phyloP scores from a whole-genome alignment of 1,284 basidiomycete genomes.

The Mycosarcoma mackinlayi region DNA sequence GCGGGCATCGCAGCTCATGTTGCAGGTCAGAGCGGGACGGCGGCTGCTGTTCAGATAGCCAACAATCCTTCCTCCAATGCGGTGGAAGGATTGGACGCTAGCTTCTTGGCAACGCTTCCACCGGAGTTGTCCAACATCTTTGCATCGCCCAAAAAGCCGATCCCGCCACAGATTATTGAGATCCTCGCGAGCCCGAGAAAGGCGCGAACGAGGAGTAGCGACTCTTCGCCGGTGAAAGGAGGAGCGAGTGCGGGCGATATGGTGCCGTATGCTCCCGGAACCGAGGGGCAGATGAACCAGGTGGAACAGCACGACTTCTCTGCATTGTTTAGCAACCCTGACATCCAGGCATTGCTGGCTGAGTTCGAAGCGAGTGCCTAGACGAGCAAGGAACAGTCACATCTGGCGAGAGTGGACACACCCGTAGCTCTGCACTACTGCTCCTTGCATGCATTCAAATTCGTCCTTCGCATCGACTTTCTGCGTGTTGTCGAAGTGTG shows the following conservation, averaged over 20 bases:
- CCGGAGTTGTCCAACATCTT: constrained; percentile 33
- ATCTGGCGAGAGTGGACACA: too few species aligned
- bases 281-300: not conserved
- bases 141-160: constrained; percentile 26
- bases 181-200: constrained; percentile 26
- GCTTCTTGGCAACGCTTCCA: constrained; percentile 22
- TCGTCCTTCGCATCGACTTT: too few species aligned
- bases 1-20: constrained; percentile 60
- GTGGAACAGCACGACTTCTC: constrained; percentile 21
- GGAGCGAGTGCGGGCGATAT: constrained; percentile 3
- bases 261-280: constrained; percentile 2
- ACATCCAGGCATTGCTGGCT: constrained; percentile 43
- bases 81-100: constrained; percentile 10
- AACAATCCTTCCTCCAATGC: not conserved
- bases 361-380: constrained; percentile 22
- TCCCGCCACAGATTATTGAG: constrained; percentile 36
- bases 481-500: too few species aligned
- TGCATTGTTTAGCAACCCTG: constrained; percentile 40
- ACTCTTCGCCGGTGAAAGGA: constrained; percentile 1
- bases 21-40: constrained; percentile 1
- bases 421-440: too few species aligned
- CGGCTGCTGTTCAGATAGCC: constrained; percentile 20
- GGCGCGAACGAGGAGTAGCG: not conserved
- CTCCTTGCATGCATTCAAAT: constrained; percentile 1
- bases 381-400: too few species aligned